phyloP scores from a whole-genome alignment of 768 basidiomycete genomes.

The Trametes villosa region DNA sequence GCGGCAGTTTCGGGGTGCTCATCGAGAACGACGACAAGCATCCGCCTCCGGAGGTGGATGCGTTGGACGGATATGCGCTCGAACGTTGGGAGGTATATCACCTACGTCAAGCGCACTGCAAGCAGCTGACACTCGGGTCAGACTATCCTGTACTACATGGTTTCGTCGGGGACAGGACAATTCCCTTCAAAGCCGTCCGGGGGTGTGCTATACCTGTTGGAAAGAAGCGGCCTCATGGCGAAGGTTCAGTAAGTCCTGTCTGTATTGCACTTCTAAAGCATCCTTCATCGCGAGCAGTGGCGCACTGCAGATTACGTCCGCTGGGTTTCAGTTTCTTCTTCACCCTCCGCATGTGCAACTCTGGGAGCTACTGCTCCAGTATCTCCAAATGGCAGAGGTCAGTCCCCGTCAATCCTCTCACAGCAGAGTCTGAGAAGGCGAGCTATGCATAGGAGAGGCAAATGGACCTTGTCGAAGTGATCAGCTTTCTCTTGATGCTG shows the following conservation, averaged over 20 bases:
- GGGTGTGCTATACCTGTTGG: conserved; percentile 82
- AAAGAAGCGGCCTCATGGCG: conserved; percentile 87
- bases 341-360: conserved; percentile 93
- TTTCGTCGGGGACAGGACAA: conserved; percentile 86
- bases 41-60: conserved; percentile 55
- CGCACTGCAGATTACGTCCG: conserved; percentile 82
- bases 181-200: conserved; percentile 75
- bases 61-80: conserved; percentile 79
- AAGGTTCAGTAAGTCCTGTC: conserved; percentile 57
- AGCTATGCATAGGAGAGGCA: conserved; percentile 62
- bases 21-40: conserved; percentile 67
- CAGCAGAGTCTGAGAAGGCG: neutral
- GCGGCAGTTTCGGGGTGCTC: conserved; percentile 84
- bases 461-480: conserved; percentile 92
- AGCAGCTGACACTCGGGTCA: conserved; percentile 36
- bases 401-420: neutral
- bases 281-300: conserved; percentile 43
- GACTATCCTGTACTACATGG: conserved; percentile 99
- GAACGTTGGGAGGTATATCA: conserved; percentile 86
- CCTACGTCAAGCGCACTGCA: neutral
- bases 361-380: conserved; percentile 93
- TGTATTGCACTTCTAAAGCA: neutral
- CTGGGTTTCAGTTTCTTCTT: conserved; percentile 95
- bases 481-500: conserved; percentile 95
- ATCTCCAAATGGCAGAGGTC: conserved; percentile 85